Evolutionary conservation across 2,329 filamentous ascomycete genomes (phyloP).

Genomic region (Pseudocercospora fuligena): DNA sequence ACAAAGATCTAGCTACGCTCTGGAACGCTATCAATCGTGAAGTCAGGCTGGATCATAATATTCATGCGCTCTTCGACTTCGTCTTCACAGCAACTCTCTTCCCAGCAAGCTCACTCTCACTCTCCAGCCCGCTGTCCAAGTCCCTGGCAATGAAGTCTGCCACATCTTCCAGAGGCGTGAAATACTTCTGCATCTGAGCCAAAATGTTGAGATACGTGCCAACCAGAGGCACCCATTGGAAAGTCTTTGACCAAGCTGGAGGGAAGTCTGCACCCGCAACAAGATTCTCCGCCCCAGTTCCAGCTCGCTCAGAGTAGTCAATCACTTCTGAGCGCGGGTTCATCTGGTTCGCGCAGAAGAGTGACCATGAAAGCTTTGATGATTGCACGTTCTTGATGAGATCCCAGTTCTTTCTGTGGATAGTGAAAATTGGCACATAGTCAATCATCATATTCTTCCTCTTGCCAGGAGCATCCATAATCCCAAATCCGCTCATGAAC

Average conservation of each 20-base stretch:
- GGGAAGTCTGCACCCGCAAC: constrained; percentile 5
- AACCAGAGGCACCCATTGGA: constrained; percentile 14
- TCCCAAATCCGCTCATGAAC: constrained; percentile 45
- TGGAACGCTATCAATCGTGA: background rate
- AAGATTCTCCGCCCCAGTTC: constrained; percentile 6
- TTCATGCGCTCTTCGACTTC: constrained; percentile 2
- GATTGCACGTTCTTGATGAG: background rate
- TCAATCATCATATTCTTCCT: constrained; percentile 4
- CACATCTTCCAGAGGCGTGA: constrained; percentile 16
- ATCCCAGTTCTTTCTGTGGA: constrained; percentile 8
- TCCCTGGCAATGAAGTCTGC: constrained; percentile 18
- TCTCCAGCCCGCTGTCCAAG: constrained; percentile 12
- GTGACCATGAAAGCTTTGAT: constrained; percentile 14
- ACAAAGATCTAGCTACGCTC: background rate
- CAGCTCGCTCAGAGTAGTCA: constrained; percentile 3
- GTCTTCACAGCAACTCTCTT: constrained; percentile 18
- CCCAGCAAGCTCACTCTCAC: constrained; percentile 11
- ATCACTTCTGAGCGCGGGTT: constrained; percentile 9
- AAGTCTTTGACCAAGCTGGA: constrained; percentile 14
- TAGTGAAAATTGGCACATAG: constrained; percentile 10
- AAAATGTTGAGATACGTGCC: constrained; percentile 15
- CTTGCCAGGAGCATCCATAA: constrained; percentile 36
- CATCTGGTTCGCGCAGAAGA: constrained; percentile 22
- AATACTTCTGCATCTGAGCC: constrained; percentile 17
- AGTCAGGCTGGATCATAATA: background rate